These are phyloP conservation scores for Erythrobasidium hasegawianum DNA, from an alignment of 1,284 basidiomycete species.

Conservation along the genomic window DNA sequence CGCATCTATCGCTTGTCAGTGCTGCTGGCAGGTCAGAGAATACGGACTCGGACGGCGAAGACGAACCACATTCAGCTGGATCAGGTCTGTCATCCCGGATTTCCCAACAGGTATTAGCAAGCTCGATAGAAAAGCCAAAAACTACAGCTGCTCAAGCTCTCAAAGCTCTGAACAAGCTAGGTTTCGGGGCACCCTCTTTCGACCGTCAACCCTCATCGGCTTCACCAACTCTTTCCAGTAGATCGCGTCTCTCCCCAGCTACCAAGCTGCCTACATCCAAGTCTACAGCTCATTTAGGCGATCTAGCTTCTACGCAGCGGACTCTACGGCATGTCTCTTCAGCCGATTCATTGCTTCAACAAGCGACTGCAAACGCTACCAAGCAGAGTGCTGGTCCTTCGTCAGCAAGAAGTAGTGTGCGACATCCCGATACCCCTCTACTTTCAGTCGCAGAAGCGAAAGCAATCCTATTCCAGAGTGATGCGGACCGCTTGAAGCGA, in stretches of 20 bases:
- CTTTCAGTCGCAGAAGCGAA: slow-evolving; percentile 33
- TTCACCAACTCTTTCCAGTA: neutral
- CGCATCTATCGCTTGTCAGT: slow-evolving; percentile 45
- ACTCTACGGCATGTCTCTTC: slow-evolving; percentile 17
- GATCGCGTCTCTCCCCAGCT: slow-evolving; percentile 4
- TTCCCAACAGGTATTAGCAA: neutral
- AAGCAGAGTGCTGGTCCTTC: slow-evolving; percentile 1
- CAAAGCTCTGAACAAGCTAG: slow-evolving; percentile 61
- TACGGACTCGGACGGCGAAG: slow-evolving; percentile 5
- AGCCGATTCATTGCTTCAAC: slow-evolving; percentile 17
- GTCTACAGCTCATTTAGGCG: slow-evolving; percentile 20
- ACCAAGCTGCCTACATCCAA: slow-evolving; percentile 15
- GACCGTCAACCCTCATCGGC: neutral
- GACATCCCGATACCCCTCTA: neutral
- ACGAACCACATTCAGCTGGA: neutral
- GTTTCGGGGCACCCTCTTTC: slow-evolving; percentile 15
- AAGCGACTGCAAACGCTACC: slow-evolving; percentile 2
- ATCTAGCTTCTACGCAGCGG: slow-evolving; percentile 3
- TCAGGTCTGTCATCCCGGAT: neutral
- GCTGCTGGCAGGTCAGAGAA: neutral
- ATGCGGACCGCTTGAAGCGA: slow-evolving; percentile 20
- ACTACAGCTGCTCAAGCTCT: slow-evolving; percentile 78
- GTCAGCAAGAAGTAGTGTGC: slow-evolving; percentile 2
- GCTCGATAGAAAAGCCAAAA: slow-evolving; percentile 57
- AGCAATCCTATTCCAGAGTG: slow-evolving; percentile 18